Conservation (phyloP, 2,329 filamentous ascomycete genomes). For the Colletotrichum shisoi region DNA sequence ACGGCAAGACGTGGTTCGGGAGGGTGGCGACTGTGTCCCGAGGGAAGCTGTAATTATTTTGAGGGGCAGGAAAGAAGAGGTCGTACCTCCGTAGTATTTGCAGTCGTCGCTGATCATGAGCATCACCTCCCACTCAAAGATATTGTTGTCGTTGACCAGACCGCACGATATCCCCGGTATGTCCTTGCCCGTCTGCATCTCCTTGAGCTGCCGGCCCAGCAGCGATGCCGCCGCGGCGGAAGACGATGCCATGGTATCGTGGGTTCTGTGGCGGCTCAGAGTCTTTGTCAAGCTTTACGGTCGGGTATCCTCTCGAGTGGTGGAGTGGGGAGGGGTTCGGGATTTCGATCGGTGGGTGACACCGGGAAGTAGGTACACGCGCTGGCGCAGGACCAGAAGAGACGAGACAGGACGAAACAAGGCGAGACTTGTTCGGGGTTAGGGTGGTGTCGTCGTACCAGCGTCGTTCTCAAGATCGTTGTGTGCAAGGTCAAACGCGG, state of each 20-base stretch:
- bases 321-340: too few relatives aligned
- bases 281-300: not conserved
- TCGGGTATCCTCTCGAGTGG: not conserved
- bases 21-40: not conserved
- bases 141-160: constrained; percentile 81
- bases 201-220: constrained; percentile 85
- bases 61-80: constrained; percentile 5
- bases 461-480: not conserved
- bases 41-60: not conserved
- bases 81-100: constrained; percentile 85
- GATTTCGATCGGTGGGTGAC: not conserved
- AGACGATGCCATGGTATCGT: constrained; percentile 51
- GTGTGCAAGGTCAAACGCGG: not conserved
- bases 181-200: constrained; percentile 91
- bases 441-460: not conserved
- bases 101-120: constrained; percentile 96
- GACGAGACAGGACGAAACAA: too few relatives aligned
- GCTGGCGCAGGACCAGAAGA: not conserved
- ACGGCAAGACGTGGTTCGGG: too few relatives aligned
- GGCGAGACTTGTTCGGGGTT: too few relatives aligned
- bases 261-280: not conserved
- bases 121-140: constrained; percentile 99
- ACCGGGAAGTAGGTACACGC: not conserved
- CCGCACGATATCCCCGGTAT: constrained; percentile 95
- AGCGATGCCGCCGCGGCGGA: constrained; percentile 72